Percentiles rank a stretch among this genome's conserved stretches.
Conservation (phyloP, 139 green algal genomes). For the Desmodesmus armatus region DNA sequence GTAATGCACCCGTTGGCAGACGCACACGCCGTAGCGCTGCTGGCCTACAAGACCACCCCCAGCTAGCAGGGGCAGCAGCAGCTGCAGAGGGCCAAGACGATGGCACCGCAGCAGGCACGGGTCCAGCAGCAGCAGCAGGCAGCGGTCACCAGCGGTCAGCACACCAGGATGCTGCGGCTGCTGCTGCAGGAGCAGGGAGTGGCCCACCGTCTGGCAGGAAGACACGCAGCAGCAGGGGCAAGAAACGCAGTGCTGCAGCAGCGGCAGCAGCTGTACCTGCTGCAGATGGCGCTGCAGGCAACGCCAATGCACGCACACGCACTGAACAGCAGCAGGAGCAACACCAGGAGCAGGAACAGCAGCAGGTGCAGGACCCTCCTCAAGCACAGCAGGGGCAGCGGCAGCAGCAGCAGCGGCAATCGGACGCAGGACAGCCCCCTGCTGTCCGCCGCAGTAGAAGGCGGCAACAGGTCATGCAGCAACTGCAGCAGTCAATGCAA, state of each 20-base stretch:
- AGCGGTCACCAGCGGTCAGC: neutral
- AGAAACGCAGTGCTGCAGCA: neutral
- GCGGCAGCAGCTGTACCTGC: neutral
- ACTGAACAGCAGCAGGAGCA: constrained; percentile 2
- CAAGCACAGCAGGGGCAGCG: neutral
- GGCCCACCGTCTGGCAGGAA: neutral
- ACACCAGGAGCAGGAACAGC: constrained; percentile 2
- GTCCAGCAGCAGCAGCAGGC: neutral
- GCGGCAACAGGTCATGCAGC: neutral
- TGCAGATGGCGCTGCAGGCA: neutral
- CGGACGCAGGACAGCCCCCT: constrained; percentile 7
- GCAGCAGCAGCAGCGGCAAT: constrained; percentile 17
- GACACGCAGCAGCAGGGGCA: constrained; percentile 8
- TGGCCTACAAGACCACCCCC: neutral
- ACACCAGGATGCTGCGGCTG: neutral
- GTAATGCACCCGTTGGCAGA: no score
- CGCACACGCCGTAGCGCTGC: no score
- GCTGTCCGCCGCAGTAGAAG: neutral
- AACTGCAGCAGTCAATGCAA: constrained; percentile 2
- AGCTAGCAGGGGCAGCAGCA: neutral
- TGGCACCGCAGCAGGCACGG: constrained; percentile 3
- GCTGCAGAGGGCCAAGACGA: neutral
- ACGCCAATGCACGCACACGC: neutral
- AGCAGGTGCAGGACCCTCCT: neutral
- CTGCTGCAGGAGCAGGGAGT: constrained; percentile 1